Percentiles rank a stretch among this genome's conserved stretches.
These are phyloP conservation scores for Aspergillus versicolor DNA, from an alignment of 2,329 filamentous ascomycete genomes.

Conservation along the genomic window DNA sequence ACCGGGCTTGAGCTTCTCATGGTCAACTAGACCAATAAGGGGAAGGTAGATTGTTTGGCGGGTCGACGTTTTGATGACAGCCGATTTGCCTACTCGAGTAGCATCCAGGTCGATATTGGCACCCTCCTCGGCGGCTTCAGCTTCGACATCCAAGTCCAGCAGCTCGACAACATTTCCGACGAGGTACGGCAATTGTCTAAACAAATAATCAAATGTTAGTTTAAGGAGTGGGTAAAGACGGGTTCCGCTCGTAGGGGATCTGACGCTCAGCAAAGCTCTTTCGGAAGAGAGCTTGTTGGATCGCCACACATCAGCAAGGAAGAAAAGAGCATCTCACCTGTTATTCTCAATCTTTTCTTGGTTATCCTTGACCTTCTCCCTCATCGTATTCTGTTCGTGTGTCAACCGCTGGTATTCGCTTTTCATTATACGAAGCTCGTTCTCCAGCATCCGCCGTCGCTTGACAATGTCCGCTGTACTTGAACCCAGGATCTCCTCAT, in stretches of 20 bases:
- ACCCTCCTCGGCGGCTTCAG: slow-evolving; percentile 93
- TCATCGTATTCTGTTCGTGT: slow-evolving; percentile 95
- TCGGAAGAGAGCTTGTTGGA: neutral
- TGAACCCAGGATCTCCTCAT: slow-evolving; percentile 88
- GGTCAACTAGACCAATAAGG: slow-evolving; percentile 93
- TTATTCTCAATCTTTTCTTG: slow-evolving; percentile 99
- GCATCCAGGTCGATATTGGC: slow-evolving; percentile 98
- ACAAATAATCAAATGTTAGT: neutral
- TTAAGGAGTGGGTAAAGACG: neutral
- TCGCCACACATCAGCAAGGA: slow-evolving; percentile 7
- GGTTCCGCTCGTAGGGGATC: neutral
- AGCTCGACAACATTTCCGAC: slow-evolving; percentile 98
- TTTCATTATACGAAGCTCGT: slow-evolving; percentile 98
- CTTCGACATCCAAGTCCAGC: slow-evolving; percentile 91
- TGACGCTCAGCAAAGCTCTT: neutral
- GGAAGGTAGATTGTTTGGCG: slow-evolving; percentile 98
- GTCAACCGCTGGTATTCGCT: slow-evolving; percentile 91
- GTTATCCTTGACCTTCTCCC: slow-evolving; percentile 99
- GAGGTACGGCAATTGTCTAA: slow-evolving; percentile 92
- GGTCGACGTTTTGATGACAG: slow-evolving; percentile 98
- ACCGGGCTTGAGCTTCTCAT: slow-evolving; percentile 88
- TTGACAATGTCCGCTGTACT: slow-evolving; percentile 94
- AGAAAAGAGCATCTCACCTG: slow-evolving; percentile 56
- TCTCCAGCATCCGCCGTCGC: slow-evolving; percentile 87
- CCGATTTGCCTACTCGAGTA: slow-evolving; percentile 93